A percentile compares a stretch with the other conserved stretches of the same genome.
Evolutionary conservation across 83 land plant genomes (phyloP).

Genomic region (Picea mariana): DNA sequence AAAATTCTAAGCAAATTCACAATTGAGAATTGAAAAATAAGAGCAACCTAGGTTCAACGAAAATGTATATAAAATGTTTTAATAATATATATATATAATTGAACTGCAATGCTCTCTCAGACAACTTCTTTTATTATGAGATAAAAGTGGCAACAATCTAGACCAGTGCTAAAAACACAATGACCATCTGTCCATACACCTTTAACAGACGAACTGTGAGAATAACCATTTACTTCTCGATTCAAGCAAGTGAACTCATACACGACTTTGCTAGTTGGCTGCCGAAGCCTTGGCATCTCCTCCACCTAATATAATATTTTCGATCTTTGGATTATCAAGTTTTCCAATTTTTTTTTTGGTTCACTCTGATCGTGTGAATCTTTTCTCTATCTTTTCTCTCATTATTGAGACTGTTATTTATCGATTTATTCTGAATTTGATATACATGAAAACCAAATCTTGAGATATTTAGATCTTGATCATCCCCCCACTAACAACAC

Average conservation of each 20-base stretch:
- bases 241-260: constrained; percentile 24
- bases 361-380: neutral
- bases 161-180: constrained; percentile 88
- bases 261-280: neutral
- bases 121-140: neutral
- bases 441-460: constrained; percentile 26
- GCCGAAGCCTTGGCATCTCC: neutral
- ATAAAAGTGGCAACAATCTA: constrained; percentile 76
- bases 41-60: too few relatives aligned
- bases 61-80: too few relatives aligned
- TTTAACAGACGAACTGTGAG: constrained; percentile 85
- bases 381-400: neutral
- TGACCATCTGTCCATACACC: constrained; percentile 93
- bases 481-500: constrained; percentile 94
- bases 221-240: constrained; percentile 38
- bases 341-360: neutral
- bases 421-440: neutral
- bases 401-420: neutral
- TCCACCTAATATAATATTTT: neutral
- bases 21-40: too few relatives aligned
- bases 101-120: constrained; percentile 55
- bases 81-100: constrained; percentile 48
- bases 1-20: too few relatives aligned
- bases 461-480: constrained; percentile 74
- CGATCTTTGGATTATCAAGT: neutral